A percentile compares a stretch with the other conserved stretches of the same genome.
Evolutionary conservation across 306 rosid species (phyloP).

Genomic region (Adenanthera pavonina): DNA sequence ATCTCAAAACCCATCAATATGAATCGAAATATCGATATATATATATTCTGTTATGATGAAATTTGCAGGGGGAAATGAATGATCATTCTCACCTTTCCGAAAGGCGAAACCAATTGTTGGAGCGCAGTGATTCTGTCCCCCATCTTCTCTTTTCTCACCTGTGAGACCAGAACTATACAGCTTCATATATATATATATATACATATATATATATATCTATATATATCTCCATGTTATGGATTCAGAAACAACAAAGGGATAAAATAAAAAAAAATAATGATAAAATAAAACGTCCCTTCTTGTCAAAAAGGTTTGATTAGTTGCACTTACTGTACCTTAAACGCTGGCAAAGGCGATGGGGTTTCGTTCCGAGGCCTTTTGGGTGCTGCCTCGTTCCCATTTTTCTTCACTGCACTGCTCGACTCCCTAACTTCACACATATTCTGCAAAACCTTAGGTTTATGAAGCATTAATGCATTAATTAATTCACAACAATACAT

Average conservation of each 20-base stretch:
- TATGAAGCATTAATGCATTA: background rate
- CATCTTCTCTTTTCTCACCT: constrained; percentile 99
- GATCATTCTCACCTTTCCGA: constrained; percentile 85
- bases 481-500: background rate
- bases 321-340: constrained; percentile 79
- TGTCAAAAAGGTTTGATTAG: constrained; percentile 32
- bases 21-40: background rate
- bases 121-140: constrained; percentile 99
- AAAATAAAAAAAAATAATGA: constrained; percentile 6
- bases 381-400: constrained; percentile 69
- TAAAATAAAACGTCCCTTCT: constrained; percentile 8
- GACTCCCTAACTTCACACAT: constrained; percentile 77
- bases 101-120: constrained; percentile 99
- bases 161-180: constrained; percentile 36
- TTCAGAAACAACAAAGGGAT: constrained; percentile 23
- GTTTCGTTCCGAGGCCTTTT: constrained; percentile 93
- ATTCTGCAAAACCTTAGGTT: constrained; percentile 64
- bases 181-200: constrained; percentile 44
- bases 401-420: constrained; percentile 67
- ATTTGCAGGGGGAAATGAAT: constrained; percentile 44
- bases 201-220: too few species aligned
- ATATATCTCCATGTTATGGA: constrained; percentile 36
- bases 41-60: background rate
- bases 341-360: constrained; percentile 94
- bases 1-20: constrained; percentile 35